These are phyloP conservation scores for Mariannaea elegans DNA, from an alignment of 2,329 filamentous ascomycete species.

Conservation along the genomic window DNA sequence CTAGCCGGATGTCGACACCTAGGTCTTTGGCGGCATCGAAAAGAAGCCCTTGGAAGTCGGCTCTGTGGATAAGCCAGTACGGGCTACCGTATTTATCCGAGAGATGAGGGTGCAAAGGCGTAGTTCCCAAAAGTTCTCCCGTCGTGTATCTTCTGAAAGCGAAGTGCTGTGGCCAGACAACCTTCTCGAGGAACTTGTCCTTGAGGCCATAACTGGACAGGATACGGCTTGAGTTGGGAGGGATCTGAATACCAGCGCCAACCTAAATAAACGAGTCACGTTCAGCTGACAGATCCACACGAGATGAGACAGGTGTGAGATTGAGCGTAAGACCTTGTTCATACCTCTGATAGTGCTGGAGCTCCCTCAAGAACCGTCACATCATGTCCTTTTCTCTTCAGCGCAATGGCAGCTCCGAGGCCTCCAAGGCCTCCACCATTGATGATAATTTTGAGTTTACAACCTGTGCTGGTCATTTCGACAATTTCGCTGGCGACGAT, in stretches of 20 bases:
- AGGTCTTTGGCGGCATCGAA: background rate
- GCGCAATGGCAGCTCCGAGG: background rate
- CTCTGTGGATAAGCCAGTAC: slow-evolving; percentile 13
- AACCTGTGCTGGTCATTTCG: too few relatives aligned
- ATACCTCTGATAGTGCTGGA: background rate
- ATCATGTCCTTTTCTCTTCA: background rate
- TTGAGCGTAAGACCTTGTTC: background rate
- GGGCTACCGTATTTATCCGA: slow-evolving; percentile 3
- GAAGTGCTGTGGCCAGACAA: background rate
- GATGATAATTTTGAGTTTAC: background rate
- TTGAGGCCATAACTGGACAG: background rate
- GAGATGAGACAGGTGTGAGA: too few relatives aligned
- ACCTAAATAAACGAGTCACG: background rate
- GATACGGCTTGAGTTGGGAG: background rate
- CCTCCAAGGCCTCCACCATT: background rate
- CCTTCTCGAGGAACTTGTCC: background rate
- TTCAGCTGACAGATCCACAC: too few relatives aligned
- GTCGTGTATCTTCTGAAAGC: background rate
- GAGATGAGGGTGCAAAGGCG: slow-evolving; percentile 6
- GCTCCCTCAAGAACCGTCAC: background rate
- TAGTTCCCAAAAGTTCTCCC: background rate
- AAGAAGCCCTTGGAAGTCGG: background rate
- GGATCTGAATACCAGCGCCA: slow-evolving; percentile 2
- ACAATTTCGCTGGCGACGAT: background rate
- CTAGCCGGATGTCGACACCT: background rate